These are phyloP conservation scores for Plasmodium knowlesi DNA, from an alignment of 169 alveolate genomes.

Conservation along the genomic window DNA sequence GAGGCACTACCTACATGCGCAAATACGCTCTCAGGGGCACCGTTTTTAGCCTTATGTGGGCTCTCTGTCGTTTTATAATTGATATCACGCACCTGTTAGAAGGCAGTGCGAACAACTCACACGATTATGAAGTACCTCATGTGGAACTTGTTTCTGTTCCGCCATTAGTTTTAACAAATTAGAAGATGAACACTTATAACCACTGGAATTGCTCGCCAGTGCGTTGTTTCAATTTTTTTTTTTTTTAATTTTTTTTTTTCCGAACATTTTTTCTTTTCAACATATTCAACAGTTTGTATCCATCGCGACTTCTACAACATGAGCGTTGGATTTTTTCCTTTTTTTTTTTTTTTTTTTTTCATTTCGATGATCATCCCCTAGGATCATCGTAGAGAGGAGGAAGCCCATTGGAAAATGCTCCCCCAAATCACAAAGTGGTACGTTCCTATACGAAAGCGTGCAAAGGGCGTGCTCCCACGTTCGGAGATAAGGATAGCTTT, in stretches of 20 bases:
- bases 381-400: background rate
- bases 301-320: background rate
- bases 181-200: background rate
- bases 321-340: background rate
- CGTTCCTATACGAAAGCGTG: background rate
- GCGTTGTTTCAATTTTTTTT: background rate
- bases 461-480: background rate
- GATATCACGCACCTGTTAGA: background rate
- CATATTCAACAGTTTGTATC: background rate
- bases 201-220: background rate
- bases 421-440: background rate
- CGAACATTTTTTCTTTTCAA: background rate
- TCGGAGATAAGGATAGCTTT: background rate
- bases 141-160: background rate
- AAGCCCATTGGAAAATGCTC: background rate
- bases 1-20: background rate
- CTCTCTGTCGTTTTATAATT: background rate
- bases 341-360: constrained; percentile 2
- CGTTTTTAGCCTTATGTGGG: background rate
- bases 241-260: background rate
- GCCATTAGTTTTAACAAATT: background rate
- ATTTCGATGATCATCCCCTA: background rate
- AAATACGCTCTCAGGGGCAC: background rate
- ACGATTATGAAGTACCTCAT: background rate
- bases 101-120: background rate